Evolutionary conservation across 2,329 filamentous ascomycete species (phyloP).

Genomic region (Epichloe uncinata): DNA sequence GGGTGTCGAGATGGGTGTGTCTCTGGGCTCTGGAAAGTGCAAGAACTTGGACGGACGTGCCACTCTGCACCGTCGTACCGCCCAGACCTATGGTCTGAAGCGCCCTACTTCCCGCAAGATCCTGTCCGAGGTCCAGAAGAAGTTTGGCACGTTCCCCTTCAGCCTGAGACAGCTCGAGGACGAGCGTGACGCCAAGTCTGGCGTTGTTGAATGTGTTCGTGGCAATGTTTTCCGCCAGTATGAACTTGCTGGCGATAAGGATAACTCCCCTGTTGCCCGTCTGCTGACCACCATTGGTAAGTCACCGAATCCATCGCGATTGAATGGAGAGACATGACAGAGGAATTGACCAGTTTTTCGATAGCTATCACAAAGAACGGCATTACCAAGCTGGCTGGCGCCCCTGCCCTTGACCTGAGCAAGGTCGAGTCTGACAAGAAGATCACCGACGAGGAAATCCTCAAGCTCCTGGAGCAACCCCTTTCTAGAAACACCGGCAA

Average conservation of each 20-base stretch:
- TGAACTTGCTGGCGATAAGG: conserved; percentile 90
- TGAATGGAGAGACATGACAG: conserved; percentile 21
- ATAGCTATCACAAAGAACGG: conserved; percentile 91
- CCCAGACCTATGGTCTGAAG: conserved; percentile 85
- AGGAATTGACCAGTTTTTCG: background rate
- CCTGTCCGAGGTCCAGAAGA: conserved; percentile 89
- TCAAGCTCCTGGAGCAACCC: conserved; percentile 87
- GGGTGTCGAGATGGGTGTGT: conserved; percentile 94
- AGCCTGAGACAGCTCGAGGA: conserved; percentile 93
- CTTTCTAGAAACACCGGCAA: conserved; percentile 77
- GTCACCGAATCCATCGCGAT: conserved; percentile 21
- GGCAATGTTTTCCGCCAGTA: conserved; percentile 89
- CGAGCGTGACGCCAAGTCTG: conserved; percentile 89
- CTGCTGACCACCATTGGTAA: conserved; percentile 86
- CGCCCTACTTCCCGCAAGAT: conserved; percentile 85
- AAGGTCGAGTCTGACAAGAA: conserved; percentile 95
- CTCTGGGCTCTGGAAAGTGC: conserved; percentile 82
- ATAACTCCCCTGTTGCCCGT: conserved; percentile 70
- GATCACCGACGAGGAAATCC: conserved; percentile 88
- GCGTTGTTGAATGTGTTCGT: conserved; percentile 91
- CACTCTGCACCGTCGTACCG: conserved; percentile 86
- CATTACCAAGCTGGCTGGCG: conserved; percentile 69
- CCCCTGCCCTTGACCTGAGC: conserved; percentile 60
- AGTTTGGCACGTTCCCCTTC: conserved; percentile 96
- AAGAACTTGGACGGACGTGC: conserved; percentile 80